phyloP scores from a whole-genome alignment of 2,329 filamentous ascomycete genomes.

The Penicillium sp. region DNA sequence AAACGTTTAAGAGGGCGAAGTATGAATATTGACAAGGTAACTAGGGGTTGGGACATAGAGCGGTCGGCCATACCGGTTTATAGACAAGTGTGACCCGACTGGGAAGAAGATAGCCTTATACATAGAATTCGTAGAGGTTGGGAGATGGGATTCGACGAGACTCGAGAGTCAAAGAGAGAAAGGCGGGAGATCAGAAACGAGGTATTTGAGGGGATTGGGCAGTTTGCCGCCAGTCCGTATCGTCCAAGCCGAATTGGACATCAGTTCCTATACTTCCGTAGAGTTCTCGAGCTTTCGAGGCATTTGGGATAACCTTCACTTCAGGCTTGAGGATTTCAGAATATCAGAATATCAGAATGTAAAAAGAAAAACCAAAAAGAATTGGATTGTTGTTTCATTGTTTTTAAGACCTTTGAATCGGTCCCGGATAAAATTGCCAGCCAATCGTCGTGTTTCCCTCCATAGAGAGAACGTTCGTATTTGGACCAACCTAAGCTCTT shows the following conservation, averaged over 20 bases:
- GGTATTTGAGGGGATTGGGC: too few species aligned
- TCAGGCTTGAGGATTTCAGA: not conserved
- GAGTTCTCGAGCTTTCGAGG: not conserved
- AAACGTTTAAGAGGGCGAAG: not conserved
- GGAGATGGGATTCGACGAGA: not conserved
- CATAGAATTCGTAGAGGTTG: not conserved
- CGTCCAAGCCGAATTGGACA: too few species aligned
- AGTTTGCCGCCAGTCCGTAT: too few species aligned
- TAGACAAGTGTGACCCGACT: not conserved
- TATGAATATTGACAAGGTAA: not conserved
- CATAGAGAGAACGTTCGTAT: not conserved
- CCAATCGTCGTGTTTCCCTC: constrained; percentile 11
- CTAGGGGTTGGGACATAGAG: not conserved
- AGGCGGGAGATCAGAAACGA: not conserved
- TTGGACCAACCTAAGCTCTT: too few species aligned
- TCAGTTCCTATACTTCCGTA: not conserved
- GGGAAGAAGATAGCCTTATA: not conserved
- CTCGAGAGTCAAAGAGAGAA: not conserved
- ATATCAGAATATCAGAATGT: too few species aligned
- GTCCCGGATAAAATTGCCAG: constrained; percentile 9
- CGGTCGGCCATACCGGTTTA: constrained; percentile 8
- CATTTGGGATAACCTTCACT: not conserved
- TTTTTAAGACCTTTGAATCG: not conserved
- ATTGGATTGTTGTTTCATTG: not conserved
- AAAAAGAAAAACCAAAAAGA: not conserved